These are phyloP conservation scores for Penicillium atrosanguineum DNA, from an alignment of 495 filamentous ascomycete genomes.

Conservation along the genomic window DNA sequence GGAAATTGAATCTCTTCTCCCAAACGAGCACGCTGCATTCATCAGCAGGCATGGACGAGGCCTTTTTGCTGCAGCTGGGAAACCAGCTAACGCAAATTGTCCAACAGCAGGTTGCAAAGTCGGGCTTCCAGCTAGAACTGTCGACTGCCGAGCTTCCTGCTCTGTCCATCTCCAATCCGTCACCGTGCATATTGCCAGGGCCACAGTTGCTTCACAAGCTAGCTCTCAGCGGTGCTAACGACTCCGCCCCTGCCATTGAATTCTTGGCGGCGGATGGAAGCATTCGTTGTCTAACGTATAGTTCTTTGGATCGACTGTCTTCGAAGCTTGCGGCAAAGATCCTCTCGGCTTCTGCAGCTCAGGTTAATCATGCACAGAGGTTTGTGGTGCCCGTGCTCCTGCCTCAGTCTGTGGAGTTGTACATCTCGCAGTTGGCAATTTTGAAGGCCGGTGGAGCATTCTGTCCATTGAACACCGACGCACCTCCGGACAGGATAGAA, in stretches of 20 bases:
- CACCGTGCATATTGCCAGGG: conserved; percentile 52
- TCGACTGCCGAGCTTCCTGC: conserved; percentile 15
- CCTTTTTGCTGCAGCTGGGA: conserved; percentile 24
- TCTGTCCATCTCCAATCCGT: conserved; percentile 62
- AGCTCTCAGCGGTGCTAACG: conserved; percentile 31
- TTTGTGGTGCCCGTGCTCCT: conserved; percentile 68
- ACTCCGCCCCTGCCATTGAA: conserved; percentile 52
- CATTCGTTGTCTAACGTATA: conserved; percentile 51
- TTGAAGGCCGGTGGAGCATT: conserved; percentile 78
- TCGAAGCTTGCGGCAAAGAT: conserved; percentile 52
- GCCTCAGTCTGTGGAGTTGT: conserved; percentile 67
- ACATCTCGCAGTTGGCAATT: conserved; percentile 67
- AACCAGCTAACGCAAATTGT: conserved; percentile 24
- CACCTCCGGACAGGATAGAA: conserved; percentile 65
- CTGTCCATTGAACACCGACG: conserved; percentile 71
- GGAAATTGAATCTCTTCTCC: conserved; percentile 18
- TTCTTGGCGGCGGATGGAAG: conserved; percentile 49
- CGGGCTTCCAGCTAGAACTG: conserved; percentile 13
- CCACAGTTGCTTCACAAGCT: conserved; percentile 67
- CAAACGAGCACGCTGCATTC: conserved; percentile 26
- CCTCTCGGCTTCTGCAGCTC: conserved; percentile 18
- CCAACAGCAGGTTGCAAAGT: conserved; percentile 15
- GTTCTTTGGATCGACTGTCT: conserved; percentile 55
- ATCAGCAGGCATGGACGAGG: conserved; percentile 18
- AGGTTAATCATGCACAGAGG: conserved; percentile 1